Evolutionary conservation across 148 eudicot species (phyloP), one percentile per base, ranked within the genome.

Genomic region (Nepenthes mirabilis): DNA sequence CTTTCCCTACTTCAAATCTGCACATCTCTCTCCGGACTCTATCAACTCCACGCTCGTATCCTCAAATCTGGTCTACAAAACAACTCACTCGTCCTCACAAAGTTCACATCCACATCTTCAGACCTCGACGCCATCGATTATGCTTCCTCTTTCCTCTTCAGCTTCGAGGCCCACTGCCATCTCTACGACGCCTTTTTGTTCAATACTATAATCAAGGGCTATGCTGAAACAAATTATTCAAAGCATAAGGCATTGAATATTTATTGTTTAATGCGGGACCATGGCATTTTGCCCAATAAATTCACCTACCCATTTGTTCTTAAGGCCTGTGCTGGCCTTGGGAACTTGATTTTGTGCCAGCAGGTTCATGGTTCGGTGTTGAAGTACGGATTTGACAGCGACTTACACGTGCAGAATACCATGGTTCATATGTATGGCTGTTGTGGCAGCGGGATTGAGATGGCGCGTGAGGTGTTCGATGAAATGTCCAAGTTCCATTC

Each of bases 251-350:
- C 75, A 23, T 1, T 82, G 9, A 14, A 11, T 50, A 70, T 43
- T 1, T 84, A 80, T 45, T 61, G 69, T 50, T 34, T 64, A 33
- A 82, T 82, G 85, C 58, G 78, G 0, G 45, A 7, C 3, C 9
- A 49, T 55, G 55, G 70, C n/a, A 65, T 78, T 58, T 51, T 34
- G 33, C 95, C 95, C 11, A 82, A 83, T 74, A 85, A 84, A 45
- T 82, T 80, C 14, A 88, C 88, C 2, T 79, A 73, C 77, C 86
- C 84, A 6, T 82, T 84, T 71, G 80, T 88, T 58, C 75, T 80
- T 2, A 80, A 84, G 75, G 83, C 84, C 11, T 80, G 83, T 65
- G 81, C 84, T 55, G 81, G 82, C 40, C 60, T 81, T 52, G 82
- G 81, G 51, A 58, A 63, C 50, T 57, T 81, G 61, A 64, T n/a